Evolutionary conservation across 2,329 filamentous ascomycete species (phyloP).

Genomic region (Epichloe sibirici): DNA sequence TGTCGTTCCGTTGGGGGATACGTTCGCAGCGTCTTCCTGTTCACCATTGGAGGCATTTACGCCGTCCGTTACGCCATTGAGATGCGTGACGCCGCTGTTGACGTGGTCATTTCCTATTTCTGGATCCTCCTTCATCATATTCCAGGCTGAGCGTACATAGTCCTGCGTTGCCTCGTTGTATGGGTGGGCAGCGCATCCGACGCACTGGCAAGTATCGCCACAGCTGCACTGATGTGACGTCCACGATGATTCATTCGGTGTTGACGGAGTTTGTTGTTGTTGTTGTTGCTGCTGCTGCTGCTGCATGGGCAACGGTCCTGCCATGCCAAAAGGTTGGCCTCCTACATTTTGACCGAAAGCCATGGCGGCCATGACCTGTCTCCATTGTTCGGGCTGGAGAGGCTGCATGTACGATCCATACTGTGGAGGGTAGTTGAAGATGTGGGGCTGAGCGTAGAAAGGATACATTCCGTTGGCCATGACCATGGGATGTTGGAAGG

Average conservation of each 20-base stretch:
- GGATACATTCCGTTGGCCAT: slow-evolving; percentile 28
- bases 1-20: slow-evolving; percentile 10
- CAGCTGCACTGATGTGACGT: slow-evolving; percentile 43
- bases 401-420: slow-evolving; percentile 44
- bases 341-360: slow-evolving; percentile 1
- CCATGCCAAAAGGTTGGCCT: slow-evolving; percentile 12
- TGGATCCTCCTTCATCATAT: slow-evolving; percentile 26
- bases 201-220: slow-evolving; percentile 53
- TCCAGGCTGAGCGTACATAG: slow-evolving; percentile 37
- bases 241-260: slow-evolving; percentile 13
- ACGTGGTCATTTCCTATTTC: slow-evolving; percentile 11
- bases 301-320: slow-evolving; percentile 11
- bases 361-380: slow-evolving; percentile 32
- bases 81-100: not conserved
- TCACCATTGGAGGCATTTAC: slow-evolving; percentile 14
- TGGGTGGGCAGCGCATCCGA: slow-evolving; percentile 56
- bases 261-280: slow-evolving; percentile 4
- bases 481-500: slow-evolving; percentile 23
- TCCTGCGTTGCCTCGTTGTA: slow-evolving; percentile 51
- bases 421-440: slow-evolving; percentile 41
- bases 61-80: not conserved
- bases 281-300: not conserved
- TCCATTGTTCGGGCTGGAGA: slow-evolving; percentile 41
- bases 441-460: slow-evolving; percentile 30
- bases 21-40: slow-evolving; percentile 11